A percentile compares a stretch with the other conserved stretches of the same genome.
These are phyloP conservation scores for Ustilago vetiveriae DNA, from an alignment of 1,284 basidiomycete species.

Conservation along the genomic window DNA sequence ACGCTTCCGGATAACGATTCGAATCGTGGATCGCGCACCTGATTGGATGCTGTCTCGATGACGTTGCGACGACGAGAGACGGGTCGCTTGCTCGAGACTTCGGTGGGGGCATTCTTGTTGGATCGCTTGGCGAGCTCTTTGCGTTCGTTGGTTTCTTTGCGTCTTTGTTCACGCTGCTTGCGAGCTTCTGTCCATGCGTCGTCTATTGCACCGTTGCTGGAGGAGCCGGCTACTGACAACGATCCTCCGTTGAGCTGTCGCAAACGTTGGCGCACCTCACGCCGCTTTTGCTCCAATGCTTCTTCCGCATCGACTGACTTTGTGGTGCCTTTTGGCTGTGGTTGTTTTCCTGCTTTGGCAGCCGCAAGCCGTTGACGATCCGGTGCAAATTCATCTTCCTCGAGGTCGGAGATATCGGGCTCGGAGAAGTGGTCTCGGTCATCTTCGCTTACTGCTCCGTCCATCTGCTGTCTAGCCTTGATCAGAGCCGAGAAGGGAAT, in stretches of 20 bases:
- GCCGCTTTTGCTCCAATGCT: conserved; percentile 27
- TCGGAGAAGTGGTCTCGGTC: conserved; percentile 18
- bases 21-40: conserved; percentile 89
- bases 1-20: conserved; percentile 78
- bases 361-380: conserved; percentile 27
- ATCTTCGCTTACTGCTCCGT: conserved; percentile 19
- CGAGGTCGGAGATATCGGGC: conserved; percentile 37
- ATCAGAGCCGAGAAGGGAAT: conserved; percentile 71
- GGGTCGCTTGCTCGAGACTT: conserved; percentile 84
- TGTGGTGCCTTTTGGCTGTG: conserved; percentile 4
- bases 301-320: conserved; percentile 11
- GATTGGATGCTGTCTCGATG: conserved; percentile 76
- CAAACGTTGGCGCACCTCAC: conserved; percentile 37
- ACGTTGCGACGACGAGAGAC: conserved; percentile 81
- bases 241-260: conserved; percentile 30
- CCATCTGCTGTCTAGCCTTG: conserved; percentile 70
- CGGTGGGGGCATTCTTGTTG: conserved; percentile 90
- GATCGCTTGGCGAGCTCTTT: conserved; percentile 71
- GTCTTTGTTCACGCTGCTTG: conserved; percentile 11
- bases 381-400: conserved; percentile 54
- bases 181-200: conserved; percentile 14
- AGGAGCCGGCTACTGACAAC: not conserved
- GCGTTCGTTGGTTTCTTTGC: conserved; percentile 21
- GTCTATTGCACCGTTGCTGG: conserved; percentile 1
- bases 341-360: conserved; percentile 30